These are phyloP conservation scores for Ustilago hordei DNA, from an alignment of 1,284 basidiomycete genomes.

Conservation along the genomic window DNA sequence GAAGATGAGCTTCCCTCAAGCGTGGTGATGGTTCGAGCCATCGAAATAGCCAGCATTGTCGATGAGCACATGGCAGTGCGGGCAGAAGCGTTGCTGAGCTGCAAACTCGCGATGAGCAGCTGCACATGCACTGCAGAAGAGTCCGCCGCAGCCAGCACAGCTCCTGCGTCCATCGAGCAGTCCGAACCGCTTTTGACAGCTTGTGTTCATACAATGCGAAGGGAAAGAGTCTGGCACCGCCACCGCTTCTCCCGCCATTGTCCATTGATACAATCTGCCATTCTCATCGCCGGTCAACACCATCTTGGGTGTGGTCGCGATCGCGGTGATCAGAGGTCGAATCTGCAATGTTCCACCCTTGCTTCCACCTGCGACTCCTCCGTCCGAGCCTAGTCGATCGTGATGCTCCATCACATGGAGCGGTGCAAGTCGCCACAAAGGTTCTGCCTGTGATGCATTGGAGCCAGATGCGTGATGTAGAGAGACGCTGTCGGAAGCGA, in stretches of 20 bases:
- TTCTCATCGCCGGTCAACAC: slow-evolving; percentile 61
- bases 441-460: background rate
- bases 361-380: background rate
- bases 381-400: slow-evolving; percentile 32
- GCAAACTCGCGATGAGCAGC: slow-evolving; percentile 26
- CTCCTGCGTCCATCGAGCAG: slow-evolving; percentile 53
- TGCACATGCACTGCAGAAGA: slow-evolving; percentile 57
- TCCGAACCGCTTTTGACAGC: slow-evolving; percentile 55
- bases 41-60: slow-evolving; percentile 38
- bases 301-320: slow-evolving; percentile 30
- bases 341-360: slow-evolving; percentile 2
- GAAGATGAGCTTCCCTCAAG: background rate
- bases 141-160: slow-evolving; percentile 59
- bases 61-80: slow-evolving; percentile 32
- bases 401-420: slow-evolving; percentile 57
- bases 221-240: slow-evolving; percentile 47
- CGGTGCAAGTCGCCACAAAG: slow-evolving; percentile 44
- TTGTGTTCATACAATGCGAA: slow-evolving; percentile 45
- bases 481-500: slow-evolving; percentile 15
- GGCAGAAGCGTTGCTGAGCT: slow-evolving; percentile 36
- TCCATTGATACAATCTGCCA: slow-evolving; percentile 64
- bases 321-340: slow-evolving; percentile 41
- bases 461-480: slow-evolving; percentile 7
- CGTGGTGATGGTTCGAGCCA: background rate
- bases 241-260: slow-evolving; percentile 60